Percentiles rank a stretch among this genome's conserved stretches.
These are phyloP conservation scores for Setaria viridis DNA, from an alignment of 202 grass and related monocot species.

Conservation along the genomic window DNA sequence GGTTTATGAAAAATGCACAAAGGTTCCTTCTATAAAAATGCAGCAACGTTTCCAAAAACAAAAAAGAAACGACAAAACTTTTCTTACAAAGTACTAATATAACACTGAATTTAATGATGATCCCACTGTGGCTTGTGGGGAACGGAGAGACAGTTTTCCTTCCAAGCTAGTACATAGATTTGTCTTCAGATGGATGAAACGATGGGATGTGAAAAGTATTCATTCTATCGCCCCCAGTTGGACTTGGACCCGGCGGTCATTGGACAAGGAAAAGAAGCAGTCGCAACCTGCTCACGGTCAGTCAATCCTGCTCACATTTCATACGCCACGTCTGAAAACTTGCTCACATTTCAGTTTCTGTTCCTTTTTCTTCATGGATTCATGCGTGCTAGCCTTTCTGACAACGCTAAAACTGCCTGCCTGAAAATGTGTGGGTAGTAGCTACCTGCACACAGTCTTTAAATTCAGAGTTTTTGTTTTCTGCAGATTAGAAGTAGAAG, in stretches of 20 bases:
- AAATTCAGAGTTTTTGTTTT: background rate
- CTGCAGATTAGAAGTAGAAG: background rate
- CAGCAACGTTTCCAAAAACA: background rate
- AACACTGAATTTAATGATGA: constrained; percentile 3
- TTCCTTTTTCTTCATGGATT: background rate
- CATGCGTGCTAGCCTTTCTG: background rate
- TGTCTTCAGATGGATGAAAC: background rate
- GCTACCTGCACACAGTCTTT: background rate
- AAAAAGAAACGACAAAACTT: background rate
- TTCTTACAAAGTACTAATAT: background rate
- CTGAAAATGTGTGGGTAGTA: background rate
- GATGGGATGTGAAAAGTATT: constrained; percentile 26
- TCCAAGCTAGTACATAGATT: background rate
- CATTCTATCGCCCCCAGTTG: background rate
- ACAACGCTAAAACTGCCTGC: background rate
- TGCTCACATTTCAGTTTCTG: background rate
- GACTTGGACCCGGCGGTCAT: constrained; percentile 29
- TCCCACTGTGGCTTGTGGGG: constrained; percentile 17
- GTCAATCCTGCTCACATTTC: background rate
- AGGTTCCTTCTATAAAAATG: background rate
- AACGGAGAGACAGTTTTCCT: constrained; percentile 30
- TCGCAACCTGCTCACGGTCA: background rate
- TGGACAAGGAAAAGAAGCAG: constrained; percentile 8
- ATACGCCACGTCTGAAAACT: background rate
- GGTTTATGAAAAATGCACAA: background rate